These are phyloP conservation scores for Rhodamnia argentea DNA, from an alignment of 345 rosid species.

Conservation along the genomic window DNA sequence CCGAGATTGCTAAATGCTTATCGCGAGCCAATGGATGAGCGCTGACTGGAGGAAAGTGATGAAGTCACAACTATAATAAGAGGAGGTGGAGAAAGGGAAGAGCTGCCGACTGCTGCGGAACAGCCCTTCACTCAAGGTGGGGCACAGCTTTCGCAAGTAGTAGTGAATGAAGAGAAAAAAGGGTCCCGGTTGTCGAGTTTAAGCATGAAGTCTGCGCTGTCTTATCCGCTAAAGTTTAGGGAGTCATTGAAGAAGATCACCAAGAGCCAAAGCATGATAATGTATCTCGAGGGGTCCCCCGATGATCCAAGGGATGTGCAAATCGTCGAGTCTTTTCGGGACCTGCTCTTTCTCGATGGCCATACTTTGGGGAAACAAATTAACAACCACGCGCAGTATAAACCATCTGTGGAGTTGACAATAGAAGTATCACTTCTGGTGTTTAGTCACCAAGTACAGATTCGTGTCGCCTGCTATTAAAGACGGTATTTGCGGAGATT, in stretches of 20 bases:
- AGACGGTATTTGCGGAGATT: too few species aligned
- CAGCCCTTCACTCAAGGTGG: not conserved
- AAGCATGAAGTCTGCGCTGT: slow-evolving; percentile 20
- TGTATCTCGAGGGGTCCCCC: slow-evolving; percentile 27
- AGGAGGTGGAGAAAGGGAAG: not conserved
- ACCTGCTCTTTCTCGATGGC: slow-evolving; percentile 34
- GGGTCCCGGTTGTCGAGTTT: slow-evolving; percentile 17
- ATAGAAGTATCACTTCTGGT: too few species aligned
- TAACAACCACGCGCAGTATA: not conserved
- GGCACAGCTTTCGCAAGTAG: not conserved
- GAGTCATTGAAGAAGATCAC: slow-evolving; percentile 28
- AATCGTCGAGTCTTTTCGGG: slow-evolving; percentile 27
- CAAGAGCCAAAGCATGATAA: slow-evolving; percentile 29
- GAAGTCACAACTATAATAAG: slow-evolving; percentile 19
- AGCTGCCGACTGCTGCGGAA: not conserved
- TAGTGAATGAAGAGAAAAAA: slow-evolving; percentile 12
- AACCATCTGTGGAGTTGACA: too few species aligned
- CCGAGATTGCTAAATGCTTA: not conserved
- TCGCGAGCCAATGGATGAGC: slow-evolving; percentile 3
- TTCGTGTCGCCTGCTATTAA: too few species aligned
- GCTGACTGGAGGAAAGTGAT: slow-evolving; percentile 2
- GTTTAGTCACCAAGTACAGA: too few species aligned
- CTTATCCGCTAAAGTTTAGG: slow-evolving; percentile 18
- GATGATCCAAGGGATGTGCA: slow-evolving; percentile 32
- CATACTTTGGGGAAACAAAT: slow-evolving; percentile 22